Evolutionary conservation across 257 asterid species (phyloP).

Genomic region (Anisodus tanguticus): DNA sequence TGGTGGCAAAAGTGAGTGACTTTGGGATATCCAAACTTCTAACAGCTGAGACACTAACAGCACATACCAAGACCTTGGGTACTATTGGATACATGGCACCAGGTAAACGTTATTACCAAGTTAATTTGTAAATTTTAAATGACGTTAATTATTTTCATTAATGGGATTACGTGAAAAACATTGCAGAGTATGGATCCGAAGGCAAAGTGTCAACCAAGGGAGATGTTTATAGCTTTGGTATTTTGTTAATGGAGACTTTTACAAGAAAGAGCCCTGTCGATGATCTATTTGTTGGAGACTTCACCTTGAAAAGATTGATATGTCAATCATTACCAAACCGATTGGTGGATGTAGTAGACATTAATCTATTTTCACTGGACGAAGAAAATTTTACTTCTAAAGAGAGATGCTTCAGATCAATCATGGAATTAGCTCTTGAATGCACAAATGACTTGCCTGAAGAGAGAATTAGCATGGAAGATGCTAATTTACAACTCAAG

Average conservation of each 20-base stretch:
- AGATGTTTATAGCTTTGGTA: constrained; percentile 36
- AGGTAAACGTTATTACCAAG: background rate
- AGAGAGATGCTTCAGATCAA: background rate
- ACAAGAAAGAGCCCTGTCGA: constrained; percentile 29
- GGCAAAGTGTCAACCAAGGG: constrained; percentile 23
- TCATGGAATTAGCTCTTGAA: constrained; percentile 31
- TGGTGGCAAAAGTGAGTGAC: constrained; percentile 28
- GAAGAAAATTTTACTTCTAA: background rate
- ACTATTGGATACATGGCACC: constrained; percentile 35
- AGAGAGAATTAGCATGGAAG: constrained; percentile 18
- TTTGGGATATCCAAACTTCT: constrained; percentile 32
- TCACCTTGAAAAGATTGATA: constrained; percentile 27
- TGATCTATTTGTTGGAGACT: constrained; percentile 27
- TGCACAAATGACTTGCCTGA: constrained; percentile 26
- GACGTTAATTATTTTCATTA: background rate
- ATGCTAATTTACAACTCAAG: constrained; percentile 14
- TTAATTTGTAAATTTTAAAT: background rate
- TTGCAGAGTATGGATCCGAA: constrained; percentile 28
- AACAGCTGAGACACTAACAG: background rate
- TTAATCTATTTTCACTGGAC: background rate
- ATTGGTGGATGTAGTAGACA: constrained; percentile 24
- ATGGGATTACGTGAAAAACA: background rate
- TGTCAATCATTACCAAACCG: constrained; percentile 6
- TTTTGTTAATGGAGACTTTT: constrained; percentile 32
- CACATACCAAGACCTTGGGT: constrained; percentile 33